phyloP scores from a whole-genome alignment of 495 filamentous ascomycete species.

The Aspergillus cavernicola region DNA sequence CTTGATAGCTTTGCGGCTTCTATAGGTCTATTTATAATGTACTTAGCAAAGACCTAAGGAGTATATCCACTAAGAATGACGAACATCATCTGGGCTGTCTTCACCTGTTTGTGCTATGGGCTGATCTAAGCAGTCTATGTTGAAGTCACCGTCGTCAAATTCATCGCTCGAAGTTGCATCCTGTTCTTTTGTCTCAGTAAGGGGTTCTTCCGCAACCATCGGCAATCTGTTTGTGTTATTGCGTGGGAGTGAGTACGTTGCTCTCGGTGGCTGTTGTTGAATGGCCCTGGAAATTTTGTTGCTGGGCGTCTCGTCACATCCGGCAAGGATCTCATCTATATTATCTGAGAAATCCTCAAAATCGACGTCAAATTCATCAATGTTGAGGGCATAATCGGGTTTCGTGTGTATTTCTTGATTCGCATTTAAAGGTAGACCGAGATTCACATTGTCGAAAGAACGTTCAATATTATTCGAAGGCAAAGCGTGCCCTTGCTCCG shows the following conservation, averaged over 20 bases:
- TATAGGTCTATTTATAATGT: slow-evolving; percentile 42
- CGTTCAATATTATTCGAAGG: not conserved
- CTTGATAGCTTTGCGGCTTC: slow-evolving; percentile 68
- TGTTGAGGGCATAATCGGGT: slow-evolving; percentile 30
- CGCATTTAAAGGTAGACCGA: not conserved
- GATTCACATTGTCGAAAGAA: not conserved
- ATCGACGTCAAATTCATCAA: slow-evolving; percentile 65
- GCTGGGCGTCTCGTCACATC: slow-evolving; percentile 43
- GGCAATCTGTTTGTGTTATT: not conserved
- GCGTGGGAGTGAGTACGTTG: slow-evolving; percentile 4
- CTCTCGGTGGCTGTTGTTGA: slow-evolving; percentile 2
- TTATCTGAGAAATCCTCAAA: slow-evolving; percentile 56
- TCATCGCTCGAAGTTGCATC: slow-evolving; percentile 36
- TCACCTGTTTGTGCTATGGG: slow-evolving; percentile 36
- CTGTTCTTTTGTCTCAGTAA: slow-evolving; percentile 6
- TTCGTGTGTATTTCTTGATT: slow-evolving; percentile 45
- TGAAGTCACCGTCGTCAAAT: slow-evolving; percentile 44
- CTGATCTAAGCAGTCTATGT: slow-evolving; percentile 42
- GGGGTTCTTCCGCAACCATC: not conserved
- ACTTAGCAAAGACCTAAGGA: slow-evolving; percentile 40
- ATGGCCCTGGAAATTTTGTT: slow-evolving; percentile 35
- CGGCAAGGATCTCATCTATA: slow-evolving; percentile 38
- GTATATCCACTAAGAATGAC: slow-evolving; percentile 40
- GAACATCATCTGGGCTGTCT: slow-evolving; percentile 33
- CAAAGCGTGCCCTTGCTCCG: not conserved